A percentile compares a stretch with the other conserved stretches of the same genome.
These are phyloP conservation scores for Vitis rupestris DNA, from an alignment of 164 flowering plant species.

Conservation along the genomic window DNA sequence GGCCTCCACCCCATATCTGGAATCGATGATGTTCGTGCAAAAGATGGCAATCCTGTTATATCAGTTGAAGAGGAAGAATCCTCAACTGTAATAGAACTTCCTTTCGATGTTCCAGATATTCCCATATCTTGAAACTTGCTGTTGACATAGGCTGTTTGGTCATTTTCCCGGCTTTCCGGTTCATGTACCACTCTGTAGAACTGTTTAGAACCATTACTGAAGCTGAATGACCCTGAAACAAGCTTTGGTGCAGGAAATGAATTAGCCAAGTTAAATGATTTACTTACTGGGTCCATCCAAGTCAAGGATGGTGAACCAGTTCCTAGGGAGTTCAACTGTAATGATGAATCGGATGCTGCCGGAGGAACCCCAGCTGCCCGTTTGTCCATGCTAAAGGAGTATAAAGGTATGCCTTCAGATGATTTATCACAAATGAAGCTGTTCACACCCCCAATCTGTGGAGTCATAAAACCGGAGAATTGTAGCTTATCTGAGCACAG, in stretches of 20 bases:
- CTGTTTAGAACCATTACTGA: conserved; percentile 59
- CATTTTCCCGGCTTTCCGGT: conserved; percentile 68
- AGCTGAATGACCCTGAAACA: conserved; percentile 77
- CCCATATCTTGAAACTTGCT: conserved; percentile 64
- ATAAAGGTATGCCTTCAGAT: conserved; percentile 89
- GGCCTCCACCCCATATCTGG: conserved; percentile 98
- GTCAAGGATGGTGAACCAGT: conserved; percentile 66
- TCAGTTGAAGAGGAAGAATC: conserved; percentile 53
- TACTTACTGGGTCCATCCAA: conserved; percentile 72
- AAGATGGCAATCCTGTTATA: conserved; percentile 45
- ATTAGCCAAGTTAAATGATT: conserved; percentile 69
- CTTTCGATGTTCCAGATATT: conserved; percentile 48
- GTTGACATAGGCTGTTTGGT: conserved; percentile 44
- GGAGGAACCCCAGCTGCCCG: conserved; percentile 42
- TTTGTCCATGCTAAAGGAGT: conserved; percentile 79
- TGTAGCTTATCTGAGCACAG: conserved; percentile 70
- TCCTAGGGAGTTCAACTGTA: conserved; percentile 54
- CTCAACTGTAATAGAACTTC: conserved; percentile 42
- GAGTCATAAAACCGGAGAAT: conserved; percentile 79
- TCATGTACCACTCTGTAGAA: conserved; percentile 85
- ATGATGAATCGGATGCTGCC: conserved; percentile 61
- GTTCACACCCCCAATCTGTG: conserved; percentile 58
- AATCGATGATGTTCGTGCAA: conserved; percentile 52
- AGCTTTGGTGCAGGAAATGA: conserved; percentile 79
- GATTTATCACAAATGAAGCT: conserved; percentile 71